Percentiles rank a stretch among this genome's conserved stretches.
phyloP scores from a whole-genome alignment of 495 filamentous ascomycete genomes.

The Daldinia vernicosa region DNA sequence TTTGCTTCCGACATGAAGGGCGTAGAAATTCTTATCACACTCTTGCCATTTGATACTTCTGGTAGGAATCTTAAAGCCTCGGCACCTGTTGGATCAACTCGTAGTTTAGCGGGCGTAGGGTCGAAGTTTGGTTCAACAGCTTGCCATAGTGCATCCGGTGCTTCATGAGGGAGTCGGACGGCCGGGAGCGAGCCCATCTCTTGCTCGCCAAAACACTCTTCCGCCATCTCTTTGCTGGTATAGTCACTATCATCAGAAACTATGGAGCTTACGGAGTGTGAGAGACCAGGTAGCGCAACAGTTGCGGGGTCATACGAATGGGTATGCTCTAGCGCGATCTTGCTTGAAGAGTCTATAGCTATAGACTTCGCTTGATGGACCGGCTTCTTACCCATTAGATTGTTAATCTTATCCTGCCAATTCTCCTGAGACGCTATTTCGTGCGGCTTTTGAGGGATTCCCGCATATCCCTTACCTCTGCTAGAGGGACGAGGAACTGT shows the following conservation, averaged over 20 bases:
- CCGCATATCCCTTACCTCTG: constrained; percentile 35
- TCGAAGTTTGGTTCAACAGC: constrained; percentile 42
- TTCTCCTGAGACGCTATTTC: constrained; percentile 47
- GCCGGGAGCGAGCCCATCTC: constrained; percentile 80
- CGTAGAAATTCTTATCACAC: constrained; percentile 54
- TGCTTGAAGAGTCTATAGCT: constrained; percentile 66
- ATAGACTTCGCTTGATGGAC: constrained; percentile 62
- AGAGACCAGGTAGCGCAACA: constrained; percentile 63
- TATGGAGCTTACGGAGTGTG: constrained; percentile 30
- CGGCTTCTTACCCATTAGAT: constrained; percentile 71
- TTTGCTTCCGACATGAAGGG: constrained; percentile 55
- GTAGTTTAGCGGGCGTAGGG: constrained; percentile 51
- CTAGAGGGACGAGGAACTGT: constrained; percentile 33
- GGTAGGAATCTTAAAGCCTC: constrained; percentile 54
- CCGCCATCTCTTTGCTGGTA: constrained; percentile 68
- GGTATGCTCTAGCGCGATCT: constrained; percentile 66
- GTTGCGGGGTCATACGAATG: constrained; percentile 61
- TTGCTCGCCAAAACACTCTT: constrained; percentile 84
- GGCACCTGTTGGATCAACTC: constrained; percentile 47
- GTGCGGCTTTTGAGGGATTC: constrained; percentile 40
- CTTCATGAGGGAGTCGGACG: constrained; percentile 69
- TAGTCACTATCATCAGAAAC: constrained; percentile 50
- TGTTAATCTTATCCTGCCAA: constrained; percentile 82
- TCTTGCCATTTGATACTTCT: constrained; percentile 51
- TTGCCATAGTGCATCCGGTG: constrained; percentile 63